phyloP scores from a whole-genome alignment of 768 basidiomycete species.

The Coprinellus micaceus region DNA sequence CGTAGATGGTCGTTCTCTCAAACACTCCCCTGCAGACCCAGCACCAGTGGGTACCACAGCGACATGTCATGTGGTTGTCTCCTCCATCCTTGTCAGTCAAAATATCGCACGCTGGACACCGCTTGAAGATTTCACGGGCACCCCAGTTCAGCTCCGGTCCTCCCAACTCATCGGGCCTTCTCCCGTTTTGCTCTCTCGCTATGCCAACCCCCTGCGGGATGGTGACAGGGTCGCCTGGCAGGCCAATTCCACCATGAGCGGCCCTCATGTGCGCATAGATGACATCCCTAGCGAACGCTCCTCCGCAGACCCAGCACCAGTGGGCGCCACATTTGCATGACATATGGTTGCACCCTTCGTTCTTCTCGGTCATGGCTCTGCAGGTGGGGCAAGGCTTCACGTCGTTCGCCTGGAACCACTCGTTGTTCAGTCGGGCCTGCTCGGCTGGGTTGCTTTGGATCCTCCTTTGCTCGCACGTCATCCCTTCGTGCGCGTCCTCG shows the following conservation, averaged over 20 bases:
- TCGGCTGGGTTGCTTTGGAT: constrained; percentile 32
- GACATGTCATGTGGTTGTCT: constrained; percentile 53
- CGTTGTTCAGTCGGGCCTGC: constrained; percentile 37
- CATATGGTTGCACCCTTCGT: constrained; percentile 55
- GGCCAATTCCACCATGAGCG: constrained; percentile 7
- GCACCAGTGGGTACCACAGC: constrained; percentile 41
- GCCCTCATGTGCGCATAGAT: constrained; percentile 12
- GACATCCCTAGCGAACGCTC: constrained; percentile 3
- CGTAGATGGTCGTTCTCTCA: constrained; percentile 8
- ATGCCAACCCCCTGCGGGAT: too few species aligned
- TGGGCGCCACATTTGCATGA: constrained; percentile 47
- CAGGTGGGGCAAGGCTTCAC: constrained; percentile 49
- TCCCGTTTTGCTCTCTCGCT: too few species aligned
- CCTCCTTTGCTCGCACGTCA: constrained; percentile 42
- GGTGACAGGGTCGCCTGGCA: too few species aligned
- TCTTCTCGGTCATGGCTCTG: constrained; percentile 43
- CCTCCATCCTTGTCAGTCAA: constrained; percentile 49
- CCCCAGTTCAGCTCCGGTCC: too few species aligned
- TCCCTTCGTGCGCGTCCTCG: constrained; percentile 48
- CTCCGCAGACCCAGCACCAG: constrained; percentile 19
- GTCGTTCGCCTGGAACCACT: constrained; percentile 35
- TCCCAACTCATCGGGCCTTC: too few species aligned
- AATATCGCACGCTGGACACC: constrained; percentile 43
- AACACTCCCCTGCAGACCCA: constrained; percentile 17
- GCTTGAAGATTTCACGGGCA: too few species aligned